phyloP scores from a whole-genome alignment of 1,284 basidiomycete genomes.

The Puccinia polysora region DNA sequence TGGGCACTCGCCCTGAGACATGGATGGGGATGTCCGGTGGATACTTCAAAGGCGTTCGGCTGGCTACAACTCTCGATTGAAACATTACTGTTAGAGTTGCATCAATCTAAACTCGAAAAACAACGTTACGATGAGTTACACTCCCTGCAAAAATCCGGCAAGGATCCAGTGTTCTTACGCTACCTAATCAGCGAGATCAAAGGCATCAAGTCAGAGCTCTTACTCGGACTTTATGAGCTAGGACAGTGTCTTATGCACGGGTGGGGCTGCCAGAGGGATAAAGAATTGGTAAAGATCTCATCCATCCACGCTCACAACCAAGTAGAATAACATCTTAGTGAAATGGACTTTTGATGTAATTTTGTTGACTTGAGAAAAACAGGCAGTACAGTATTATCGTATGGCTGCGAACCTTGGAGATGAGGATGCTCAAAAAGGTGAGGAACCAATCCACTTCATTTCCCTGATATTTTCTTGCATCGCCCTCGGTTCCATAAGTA shows the following conservation, averaged over 20 bases:
- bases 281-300: conserved; percentile 11
- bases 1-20: conserved; percentile 39
- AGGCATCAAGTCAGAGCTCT: conserved; percentile 33
- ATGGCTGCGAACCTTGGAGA: conserved; percentile 37
- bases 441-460: not conserved
- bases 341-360: not conserved
- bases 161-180: not conserved
- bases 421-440: conserved; percentile 40
- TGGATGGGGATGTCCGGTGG: conserved; percentile 39
- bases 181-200: conserved; percentile 18
- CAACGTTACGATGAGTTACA: conserved; percentile 9
- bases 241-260: conserved; percentile 43
- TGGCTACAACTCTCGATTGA: conserved; percentile 34
- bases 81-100: conserved; percentile 23
- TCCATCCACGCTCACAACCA: not conserved
- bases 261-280: conserved; percentile 37
- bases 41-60: conserved; percentile 32
- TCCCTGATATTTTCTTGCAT: not conserved
- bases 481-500: not conserved
- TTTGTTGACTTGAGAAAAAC: not conserved
- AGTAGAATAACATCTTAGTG: not conserved
- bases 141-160: conserved; percentile 2
- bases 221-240: conserved; percentile 34
- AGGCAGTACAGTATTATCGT: conserved; percentile 41
- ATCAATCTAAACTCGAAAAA: conserved; percentile 24